Base-by-base conservation (phyloP, 148 eudicot genomes). In the Pharnaceum exiguum region DNA sequence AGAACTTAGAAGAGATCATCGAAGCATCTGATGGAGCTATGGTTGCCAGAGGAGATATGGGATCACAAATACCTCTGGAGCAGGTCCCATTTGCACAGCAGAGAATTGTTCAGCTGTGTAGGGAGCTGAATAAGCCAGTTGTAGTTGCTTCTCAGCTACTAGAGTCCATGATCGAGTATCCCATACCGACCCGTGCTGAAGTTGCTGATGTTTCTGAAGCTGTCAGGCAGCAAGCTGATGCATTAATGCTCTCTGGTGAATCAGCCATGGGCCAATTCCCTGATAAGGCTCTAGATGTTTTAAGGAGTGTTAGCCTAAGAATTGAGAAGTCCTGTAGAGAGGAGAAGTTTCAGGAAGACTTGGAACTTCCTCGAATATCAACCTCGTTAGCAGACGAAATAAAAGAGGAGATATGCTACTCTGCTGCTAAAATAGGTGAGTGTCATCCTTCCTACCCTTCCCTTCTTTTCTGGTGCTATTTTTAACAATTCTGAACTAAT, bases 191-290 rank as follows among this genome's bases (percentile, higher is more conserved):
- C 7, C 79, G 99, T 72, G 99, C 99, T 31, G 99, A 93, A 65
- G 99, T 93, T 66, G 99, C 99, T 62, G 99, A 93, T 73, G 96
- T 93, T 71, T 93, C 96, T 31, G 96, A 89, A 75, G 96, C 99
- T 45, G 96, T 93, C n/a, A 79, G 91, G 65, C 96, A 93, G 66
- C 77, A 93, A 60, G 78, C 95, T 15, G 99, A 93, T 75, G 99
- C 95, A 54, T 68, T 93, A 50, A 85, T 89, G 99, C 90, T 93
- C 27, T 93, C 95, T 50, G 99, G 96, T 55, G 96, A 89, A 80
- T 93, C 96, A 11, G 99, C 96, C 51, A 93, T 93, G 99, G 99
- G 96, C 29, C 85, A 71, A 46, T 83, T 38, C 65, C 96, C 99
- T 46, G 91, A 86, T 25, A 93, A 93, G 70, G 96, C 99, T 53